Evolutionary conservation across 2,329 filamentous ascomycete genomes (phyloP).

Genomic region (Teratosphaeria pseudoeucalypti): DNA sequence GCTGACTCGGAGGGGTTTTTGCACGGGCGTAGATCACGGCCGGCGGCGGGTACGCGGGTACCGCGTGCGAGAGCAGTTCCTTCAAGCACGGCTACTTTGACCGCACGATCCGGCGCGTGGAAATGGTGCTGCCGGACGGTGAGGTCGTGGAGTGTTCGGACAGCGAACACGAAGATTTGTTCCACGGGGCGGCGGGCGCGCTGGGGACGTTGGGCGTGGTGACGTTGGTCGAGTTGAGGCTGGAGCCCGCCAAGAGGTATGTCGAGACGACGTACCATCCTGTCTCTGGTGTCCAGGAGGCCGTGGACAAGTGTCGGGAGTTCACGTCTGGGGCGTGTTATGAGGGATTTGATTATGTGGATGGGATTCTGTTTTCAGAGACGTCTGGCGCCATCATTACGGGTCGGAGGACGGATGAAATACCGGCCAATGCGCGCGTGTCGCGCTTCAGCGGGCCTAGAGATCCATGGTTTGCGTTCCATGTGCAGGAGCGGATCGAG

Average conservation of each 20-base stretch:
- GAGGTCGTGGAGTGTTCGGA: slow-evolving; percentile 30
- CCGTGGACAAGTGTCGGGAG: slow-evolving; percentile 30
- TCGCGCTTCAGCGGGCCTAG: slow-evolving; percentile 43
- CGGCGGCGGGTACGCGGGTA: slow-evolving; percentile 55
- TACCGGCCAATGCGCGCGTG: slow-evolving; percentile 7
- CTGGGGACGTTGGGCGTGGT: slow-evolving; percentile 59
- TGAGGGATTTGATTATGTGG: slow-evolving; percentile 50
- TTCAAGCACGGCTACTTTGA: slow-evolving; percentile 60
- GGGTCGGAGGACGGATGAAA: slow-evolving; percentile 28
- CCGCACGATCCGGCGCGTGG: slow-evolving; percentile 48
- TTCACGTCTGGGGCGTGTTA: slow-evolving; percentile 21
- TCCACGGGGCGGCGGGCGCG: slow-evolving; percentile 53
- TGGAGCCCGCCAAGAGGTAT: slow-evolving; percentile 36
- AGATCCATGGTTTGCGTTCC: slow-evolving; percentile 68
- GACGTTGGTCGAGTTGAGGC: slow-evolving; percentile 43
- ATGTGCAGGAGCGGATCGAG: slow-evolving; percentile 38
- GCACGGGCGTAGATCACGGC: slow-evolving; percentile 43
- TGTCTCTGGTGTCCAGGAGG: slow-evolving; percentile 30
- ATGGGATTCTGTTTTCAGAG: slow-evolving; percentile 41
- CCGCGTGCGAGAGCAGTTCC: slow-evolving; percentile 56
- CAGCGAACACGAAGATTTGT: slow-evolving; percentile 30
- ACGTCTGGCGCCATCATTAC: slow-evolving; percentile 34
- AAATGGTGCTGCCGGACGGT: slow-evolving; percentile 55
- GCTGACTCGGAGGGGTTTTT: no score
- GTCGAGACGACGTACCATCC: slow-evolving; percentile 41